Percentiles rank a stretch among this genome's conserved stretches.
phyloP scores from a whole-genome alignment of 768 basidiomycete species.

The Auriscalpium microsporum region DNA sequence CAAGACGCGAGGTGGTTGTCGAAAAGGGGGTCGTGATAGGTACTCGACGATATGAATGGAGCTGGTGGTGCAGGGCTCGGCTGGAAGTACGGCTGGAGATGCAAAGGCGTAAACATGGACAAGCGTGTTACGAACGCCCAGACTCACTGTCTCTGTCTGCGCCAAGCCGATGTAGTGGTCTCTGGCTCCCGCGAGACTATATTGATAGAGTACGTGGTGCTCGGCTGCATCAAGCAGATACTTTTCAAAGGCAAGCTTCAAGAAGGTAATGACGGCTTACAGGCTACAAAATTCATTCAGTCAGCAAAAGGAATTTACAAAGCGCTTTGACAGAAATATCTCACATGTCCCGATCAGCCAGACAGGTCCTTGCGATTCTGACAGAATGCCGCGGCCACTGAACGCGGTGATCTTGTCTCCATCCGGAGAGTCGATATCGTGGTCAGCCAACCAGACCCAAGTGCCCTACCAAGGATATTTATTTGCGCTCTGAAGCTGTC shows the following conservation, averaged over 20 bases:
- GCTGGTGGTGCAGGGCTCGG: slow-evolving; percentile 46
- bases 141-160: slow-evolving; percentile 66
- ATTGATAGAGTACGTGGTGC: slow-evolving; percentile 64
- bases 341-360: slow-evolving; percentile 70
- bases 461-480: slow-evolving; percentile 35
- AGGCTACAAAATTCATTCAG: slow-evolving; percentile 26
- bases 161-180: slow-evolving; percentile 66
- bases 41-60: slow-evolving; percentile 40
- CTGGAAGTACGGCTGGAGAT: slow-evolving; percentile 57
- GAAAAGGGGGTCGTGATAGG: slow-evolving; percentile 44
- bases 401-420: slow-evolving; percentile 49
- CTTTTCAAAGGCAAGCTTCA: no score
- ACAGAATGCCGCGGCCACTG: slow-evolving; percentile 65
- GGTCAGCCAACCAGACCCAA: slow-evolving; percentile 80
- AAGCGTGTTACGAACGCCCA: no score
- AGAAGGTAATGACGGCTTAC: no score
- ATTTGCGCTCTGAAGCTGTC: no score
- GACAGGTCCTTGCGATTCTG: slow-evolving; percentile 67
- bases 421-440: slow-evolving; percentile 50
- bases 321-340: slow-evolving; percentile 13
- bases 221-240: slow-evolving; percentile 25
- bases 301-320: no score
- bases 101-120: no score
- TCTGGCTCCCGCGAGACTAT: slow-evolving; percentile 49
- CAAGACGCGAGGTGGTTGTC: slow-evolving; percentile 37